Evolutionary conservation across 345 rosid species (phyloP).

Genomic region (Gossypioides kirkii): DNA sequence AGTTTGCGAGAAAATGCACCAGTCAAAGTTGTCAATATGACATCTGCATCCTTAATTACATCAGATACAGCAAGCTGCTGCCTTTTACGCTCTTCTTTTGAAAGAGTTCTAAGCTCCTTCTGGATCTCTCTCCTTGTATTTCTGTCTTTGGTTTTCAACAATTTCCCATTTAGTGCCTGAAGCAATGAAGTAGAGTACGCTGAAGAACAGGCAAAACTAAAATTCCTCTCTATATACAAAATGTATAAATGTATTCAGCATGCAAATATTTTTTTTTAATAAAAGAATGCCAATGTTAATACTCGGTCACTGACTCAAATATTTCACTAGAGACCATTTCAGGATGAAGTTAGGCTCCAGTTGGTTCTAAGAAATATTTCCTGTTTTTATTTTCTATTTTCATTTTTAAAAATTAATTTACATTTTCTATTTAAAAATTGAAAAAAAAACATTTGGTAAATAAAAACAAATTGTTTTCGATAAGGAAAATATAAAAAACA

Average conservation of each 20-base stretch:
- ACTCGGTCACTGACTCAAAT: neutral
- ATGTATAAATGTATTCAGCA: neutral
- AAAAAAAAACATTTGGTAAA: no score
- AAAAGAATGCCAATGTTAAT: neutral
- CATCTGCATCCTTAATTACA: slow-evolving; percentile 79
- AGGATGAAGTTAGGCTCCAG: neutral
- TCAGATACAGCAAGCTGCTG: slow-evolving; percentile 93
- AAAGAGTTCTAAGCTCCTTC: slow-evolving; percentile 75
- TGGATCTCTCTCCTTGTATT: slow-evolving; percentile 77
- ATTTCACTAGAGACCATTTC: neutral
- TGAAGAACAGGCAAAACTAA: neutral
- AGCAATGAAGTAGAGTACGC: slow-evolving; percentile 12
- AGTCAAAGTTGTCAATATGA: slow-evolving; percentile 80
- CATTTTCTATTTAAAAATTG: no score
- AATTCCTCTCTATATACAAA: neutral
- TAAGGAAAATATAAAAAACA: no score
- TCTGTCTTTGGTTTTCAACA: slow-evolving; percentile 76
- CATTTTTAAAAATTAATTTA: no score
- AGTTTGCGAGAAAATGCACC: slow-evolving; percentile 79
- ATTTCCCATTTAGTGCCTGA: slow-evolving; percentile 74
- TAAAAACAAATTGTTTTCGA: no score
- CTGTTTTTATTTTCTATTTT: no score
- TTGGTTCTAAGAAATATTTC: no score
- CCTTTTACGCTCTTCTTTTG: slow-evolving; percentile 91
- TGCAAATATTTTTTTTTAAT: neutral